A percentile compares a stretch with the other conserved stretches of the same genome.
These are phyloP conservation scores for Yarrowia sp. DNA, from an alignment of 805 yeast species.

Conservation along the genomic window DNA sequence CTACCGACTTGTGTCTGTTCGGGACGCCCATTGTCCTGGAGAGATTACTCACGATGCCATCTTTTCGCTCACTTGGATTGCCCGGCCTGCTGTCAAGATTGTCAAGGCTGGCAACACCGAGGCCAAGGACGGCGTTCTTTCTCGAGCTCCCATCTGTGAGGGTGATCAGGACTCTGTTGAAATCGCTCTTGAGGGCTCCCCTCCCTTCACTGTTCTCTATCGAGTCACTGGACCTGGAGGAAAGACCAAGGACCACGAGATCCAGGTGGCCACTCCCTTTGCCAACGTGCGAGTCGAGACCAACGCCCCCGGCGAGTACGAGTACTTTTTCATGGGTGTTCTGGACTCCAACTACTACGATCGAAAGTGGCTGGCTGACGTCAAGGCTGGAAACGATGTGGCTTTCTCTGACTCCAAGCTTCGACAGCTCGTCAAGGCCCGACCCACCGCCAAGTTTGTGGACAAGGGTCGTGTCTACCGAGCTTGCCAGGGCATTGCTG, in stretches of 20 bases:
- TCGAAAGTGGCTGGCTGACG: constrained; percentile 50
- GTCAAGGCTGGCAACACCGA: constrained; percentile 51
- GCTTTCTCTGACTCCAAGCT: constrained; percentile 46
- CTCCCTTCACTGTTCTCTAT: constrained; percentile 76
- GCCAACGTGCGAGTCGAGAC: constrained; percentile 58
- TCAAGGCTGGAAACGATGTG: constrained; percentile 40
- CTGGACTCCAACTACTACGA: constrained; percentile 68
- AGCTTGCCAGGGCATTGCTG: constrained; percentile 53
- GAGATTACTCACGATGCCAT: constrained; percentile 50
- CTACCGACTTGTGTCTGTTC: constrained; percentile 56
- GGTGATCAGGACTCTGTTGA: constrained; percentile 58
- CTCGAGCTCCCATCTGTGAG: constrained; percentile 54
- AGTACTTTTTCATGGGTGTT: constrained; percentile 65
- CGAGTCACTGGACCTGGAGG: constrained; percentile 48
- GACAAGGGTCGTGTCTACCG: constrained; percentile 58
- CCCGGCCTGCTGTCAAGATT: constrained; percentile 56
- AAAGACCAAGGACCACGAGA: constrained; percentile 42
- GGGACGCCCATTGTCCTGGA: constrained; percentile 63
- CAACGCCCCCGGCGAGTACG: constrained; percentile 63
- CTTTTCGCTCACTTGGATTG: constrained; percentile 55
- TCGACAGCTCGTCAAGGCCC: constrained; percentile 57
- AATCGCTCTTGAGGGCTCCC: constrained; percentile 52
- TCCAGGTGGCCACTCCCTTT: constrained; percentile 61
- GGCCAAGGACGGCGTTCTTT: constrained; percentile 42
- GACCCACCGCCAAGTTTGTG: constrained; percentile 67